phyloP scores from a whole-genome alignment of 2,329 filamentous ascomycete genomes.

The Cercospora citrullina region DNA sequence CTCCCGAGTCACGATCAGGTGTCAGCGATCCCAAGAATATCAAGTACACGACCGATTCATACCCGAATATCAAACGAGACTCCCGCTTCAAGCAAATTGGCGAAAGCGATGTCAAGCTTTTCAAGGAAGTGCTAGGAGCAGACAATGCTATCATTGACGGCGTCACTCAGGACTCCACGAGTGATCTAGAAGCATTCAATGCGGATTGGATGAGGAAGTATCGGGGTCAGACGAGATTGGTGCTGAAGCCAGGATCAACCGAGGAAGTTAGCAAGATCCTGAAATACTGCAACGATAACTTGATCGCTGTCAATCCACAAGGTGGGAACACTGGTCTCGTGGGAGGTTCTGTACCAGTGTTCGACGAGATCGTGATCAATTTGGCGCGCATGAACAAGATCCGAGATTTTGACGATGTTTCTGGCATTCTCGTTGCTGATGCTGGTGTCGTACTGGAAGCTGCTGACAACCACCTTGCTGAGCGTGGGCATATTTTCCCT shows the following conservation, averaged over 20 bases:
- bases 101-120: slow-evolving; percentile 75
- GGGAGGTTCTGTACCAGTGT: slow-evolving; percentile 92
- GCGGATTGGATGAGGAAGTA: slow-evolving; percentile 99
- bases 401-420: slow-evolving; percentile 87
- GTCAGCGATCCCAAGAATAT: slow-evolving; percentile 46
- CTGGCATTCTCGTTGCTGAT: slow-evolving; percentile 84
- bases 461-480: slow-evolving; percentile 80
- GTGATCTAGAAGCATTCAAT: slow-evolving; percentile 90
- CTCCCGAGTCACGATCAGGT: slow-evolving; percentile 32
- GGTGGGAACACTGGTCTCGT: slow-evolving; percentile 96
- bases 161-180: slow-evolving; percentile 68
- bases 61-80: slow-evolving; percentile 80
- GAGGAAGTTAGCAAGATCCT: slow-evolving; percentile 88
- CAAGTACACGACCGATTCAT: slow-evolving; percentile 82
- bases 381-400: slow-evolving; percentile 88
- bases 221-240: slow-evolving; percentile 81
- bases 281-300: slow-evolving; percentile 91
- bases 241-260: slow-evolving; percentile 80
- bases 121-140: slow-evolving; percentile 76
- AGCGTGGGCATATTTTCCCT: slow-evolving; percentile 86
- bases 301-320: slow-evolving; percentile 91
- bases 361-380: slow-evolving; percentile 96
- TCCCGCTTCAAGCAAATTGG: slow-evolving; percentile 71
- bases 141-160: slow-evolving; percentile 83
- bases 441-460: slow-evolving; percentile 88